Base-by-base conservation (phyloP, 169 alveolate genomes). In the Cryptosporidium ryanae region DNA sequence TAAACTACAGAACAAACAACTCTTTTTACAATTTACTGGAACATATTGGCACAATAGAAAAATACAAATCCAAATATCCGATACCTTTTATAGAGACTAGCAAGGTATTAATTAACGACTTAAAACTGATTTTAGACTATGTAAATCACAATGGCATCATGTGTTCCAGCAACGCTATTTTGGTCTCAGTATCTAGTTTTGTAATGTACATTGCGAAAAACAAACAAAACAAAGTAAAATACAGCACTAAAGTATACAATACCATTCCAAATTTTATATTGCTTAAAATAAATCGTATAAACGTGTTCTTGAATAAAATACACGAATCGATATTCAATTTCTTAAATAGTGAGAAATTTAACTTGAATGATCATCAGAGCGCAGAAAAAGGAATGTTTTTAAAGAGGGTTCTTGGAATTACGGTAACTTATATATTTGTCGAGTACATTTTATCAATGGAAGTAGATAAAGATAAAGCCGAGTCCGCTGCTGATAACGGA, bases 1-100 rank as follows among this genome's bases (percentile, higher is more conserved):
- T 52, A n/a, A 27, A 54, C 25, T 68, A 27, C 13, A 23, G 52
- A 8, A 10, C 25, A 31, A 68, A 68, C 38, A 49, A 68, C 17
- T 68, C 83, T 17, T 68, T 68, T 48, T 68, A 68, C 48, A 21
- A 27, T 0, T 38, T 68, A 29, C 25, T 68, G 15, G 31, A 3
- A 12, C 5, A 29, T 34, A 43, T 76, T 5, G 59, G 38, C 7
- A 43, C 23, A 15, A 31, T 29, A n/a, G 21, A 49, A 6, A 66
- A 54, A 68, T 49, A 50, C 31, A 29, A 54, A n/a, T 17, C 8
- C 5, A 76, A 46, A 59, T 76, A 31, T 61, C 87, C 87, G 18
- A 61, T 76, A 76, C 46, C 59, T 7, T 76, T 76, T 76, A 76
- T 76, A 10, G 87, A 76, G 15, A 17, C 87, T 34, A 76, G 70